Evolutionary conservation across 192 early-diverging fungal genomes (phyloP).

Genomic region (Spizellomyces punctatus): DNA sequence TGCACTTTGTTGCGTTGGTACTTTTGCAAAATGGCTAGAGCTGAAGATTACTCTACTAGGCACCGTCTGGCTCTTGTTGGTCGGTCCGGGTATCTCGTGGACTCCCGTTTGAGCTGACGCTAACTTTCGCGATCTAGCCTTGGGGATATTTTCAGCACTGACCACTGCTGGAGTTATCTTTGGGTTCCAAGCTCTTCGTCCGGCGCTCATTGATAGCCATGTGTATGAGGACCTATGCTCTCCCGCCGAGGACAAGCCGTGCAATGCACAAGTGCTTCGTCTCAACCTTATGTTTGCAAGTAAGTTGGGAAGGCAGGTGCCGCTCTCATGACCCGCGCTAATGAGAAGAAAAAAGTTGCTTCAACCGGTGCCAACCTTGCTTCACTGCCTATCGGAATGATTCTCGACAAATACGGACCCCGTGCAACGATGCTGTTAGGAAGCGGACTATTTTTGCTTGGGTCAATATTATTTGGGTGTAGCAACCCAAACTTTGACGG

Average conservation of each 20-base stretch:
- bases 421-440: slow-evolving; percentile 21
- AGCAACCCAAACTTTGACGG: slow-evolving; percentile 23
- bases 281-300: slow-evolving; percentile 31
- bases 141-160: slow-evolving; percentile 13
- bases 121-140: background rate
- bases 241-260: slow-evolving; percentile 17
- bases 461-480: slow-evolving; percentile 21
- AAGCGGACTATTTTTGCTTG: slow-evolving; percentile 11
- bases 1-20: too few relatives aligned
- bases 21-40: slow-evolving; percentile 3
- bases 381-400: slow-evolving; percentile 26
- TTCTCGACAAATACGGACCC: slow-evolving; percentile 23
- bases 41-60: slow-evolving; percentile 16
- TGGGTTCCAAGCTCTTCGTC: slow-evolving; percentile 29
- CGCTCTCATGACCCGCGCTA: too few relatives aligned
- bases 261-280: slow-evolving; percentile 21
- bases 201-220: slow-evolving; percentile 9
- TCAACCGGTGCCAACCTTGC: background rate
- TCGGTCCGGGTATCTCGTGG: too few relatives aligned
- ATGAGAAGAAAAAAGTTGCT: too few relatives aligned
- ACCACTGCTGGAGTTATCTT: slow-evolving; percentile 29
- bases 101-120: too few relatives aligned
- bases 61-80: too few relatives aligned
- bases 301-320: background rate
- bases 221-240: slow-evolving; percentile 22